Evolutionary conservation across 306 rosid species (phyloP).

Genomic region (Castanopsis chinensis): DNA sequence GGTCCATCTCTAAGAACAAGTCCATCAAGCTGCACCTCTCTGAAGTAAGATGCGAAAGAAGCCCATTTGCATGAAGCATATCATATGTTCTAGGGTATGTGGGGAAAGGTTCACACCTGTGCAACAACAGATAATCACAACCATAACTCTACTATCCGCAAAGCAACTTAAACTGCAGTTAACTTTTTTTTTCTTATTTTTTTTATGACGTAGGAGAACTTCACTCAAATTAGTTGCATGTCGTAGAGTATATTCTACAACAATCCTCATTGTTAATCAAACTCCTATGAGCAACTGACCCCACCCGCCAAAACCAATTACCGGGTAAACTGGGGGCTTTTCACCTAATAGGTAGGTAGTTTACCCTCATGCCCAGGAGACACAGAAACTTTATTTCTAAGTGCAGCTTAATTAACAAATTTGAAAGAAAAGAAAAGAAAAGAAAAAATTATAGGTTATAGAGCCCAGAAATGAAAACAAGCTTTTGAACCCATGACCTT

Average conservation of each 20-base stretch:
- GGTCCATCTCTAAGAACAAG: conserved; percentile 90
- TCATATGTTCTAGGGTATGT: conserved; percentile 97
- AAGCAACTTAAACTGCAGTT: conserved; percentile 6
- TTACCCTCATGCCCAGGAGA: too few relatives aligned
- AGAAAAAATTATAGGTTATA: neutral
- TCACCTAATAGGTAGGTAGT: too few relatives aligned
- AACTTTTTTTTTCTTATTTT: too few relatives aligned
- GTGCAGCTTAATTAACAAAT: neutral
- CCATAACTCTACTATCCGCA: neutral
- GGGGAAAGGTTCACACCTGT: conserved; percentile 97
- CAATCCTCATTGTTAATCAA: too few relatives aligned
- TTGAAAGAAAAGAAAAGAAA: neutral
- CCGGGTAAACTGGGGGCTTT: too few relatives aligned
- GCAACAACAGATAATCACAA: conserved; percentile 34
- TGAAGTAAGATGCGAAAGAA: conserved; percentile 62
- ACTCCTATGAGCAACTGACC: too few relatives aligned
- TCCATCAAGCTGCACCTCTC: conserved; percentile 78
- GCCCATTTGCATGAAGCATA: conserved; percentile 85
- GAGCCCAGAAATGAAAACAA: conserved; percentile 1
- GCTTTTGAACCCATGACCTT: neutral
- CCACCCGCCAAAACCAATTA: too few relatives aligned
- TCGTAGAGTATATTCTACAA: too few relatives aligned
- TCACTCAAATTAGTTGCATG: too few relatives aligned
- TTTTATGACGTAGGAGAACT: too few relatives aligned
- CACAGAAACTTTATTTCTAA: neutral